These are phyloP conservation scores for Leptosphaerulina australis DNA, from an alignment of 2,329 filamentous ascomycete species.

Conservation along the genomic window DNA sequence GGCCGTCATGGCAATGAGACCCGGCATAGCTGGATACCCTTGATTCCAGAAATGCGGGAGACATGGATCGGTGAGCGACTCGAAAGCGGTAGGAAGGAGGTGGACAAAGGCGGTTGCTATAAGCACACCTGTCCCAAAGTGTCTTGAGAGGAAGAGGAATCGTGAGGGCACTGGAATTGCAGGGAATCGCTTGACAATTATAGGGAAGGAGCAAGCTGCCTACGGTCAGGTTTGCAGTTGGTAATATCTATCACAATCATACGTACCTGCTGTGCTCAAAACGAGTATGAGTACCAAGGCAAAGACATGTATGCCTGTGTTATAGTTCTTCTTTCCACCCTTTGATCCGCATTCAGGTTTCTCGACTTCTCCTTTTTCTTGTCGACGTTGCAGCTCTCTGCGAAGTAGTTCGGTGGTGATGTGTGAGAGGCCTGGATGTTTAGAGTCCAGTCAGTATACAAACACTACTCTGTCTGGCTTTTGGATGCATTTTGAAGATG, in stretches of 20 bases:
- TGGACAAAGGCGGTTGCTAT: constrained; percentile 52
- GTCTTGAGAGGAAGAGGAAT: constrained; percentile 49
- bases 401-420: constrained; percentile 52
- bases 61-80: constrained; percentile 49
- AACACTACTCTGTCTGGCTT: constrained; percentile 1
- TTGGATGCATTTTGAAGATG: background rate
- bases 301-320: constrained; percentile 62
- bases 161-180: constrained; percentile 47
- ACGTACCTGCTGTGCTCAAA: constrained; percentile 59
- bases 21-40: constrained; percentile 49
- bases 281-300: constrained; percentile 64
- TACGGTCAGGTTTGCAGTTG: constrained; percentile 21
- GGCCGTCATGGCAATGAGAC: constrained; percentile 48
- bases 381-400: constrained; percentile 58
- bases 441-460: constrained; percentile 22
- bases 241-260: background rate
- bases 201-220: constrained; percentile 49
- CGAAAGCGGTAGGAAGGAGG: constrained; percentile 50
- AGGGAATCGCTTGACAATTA: constrained; percentile 49
- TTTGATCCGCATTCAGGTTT: constrained; percentile 61
- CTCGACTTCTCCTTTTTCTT: constrained; percentile 49
- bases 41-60: constrained; percentile 49
- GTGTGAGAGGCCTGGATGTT: constrained; percentile 42
- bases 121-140: constrained; percentile 51
- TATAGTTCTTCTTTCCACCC: constrained; percentile 56